Conservation (phyloP, 345 rosid species). For the Anacardium occidentale region DNA sequence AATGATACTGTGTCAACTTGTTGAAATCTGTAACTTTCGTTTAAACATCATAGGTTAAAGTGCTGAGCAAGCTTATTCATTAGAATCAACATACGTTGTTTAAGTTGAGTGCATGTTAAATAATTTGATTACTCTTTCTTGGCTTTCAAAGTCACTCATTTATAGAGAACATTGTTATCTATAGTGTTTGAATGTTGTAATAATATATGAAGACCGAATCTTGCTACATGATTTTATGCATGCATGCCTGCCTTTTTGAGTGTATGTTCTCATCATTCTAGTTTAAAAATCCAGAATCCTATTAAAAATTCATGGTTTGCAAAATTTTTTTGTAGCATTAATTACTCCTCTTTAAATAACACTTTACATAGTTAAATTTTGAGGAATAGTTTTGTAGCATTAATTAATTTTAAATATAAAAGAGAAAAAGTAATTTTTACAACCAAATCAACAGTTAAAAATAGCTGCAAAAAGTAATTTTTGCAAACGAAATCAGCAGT, state of each 20-base stretch:
- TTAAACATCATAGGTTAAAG: not conserved
- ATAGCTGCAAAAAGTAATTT: too few species aligned
- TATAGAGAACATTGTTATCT: not conserved
- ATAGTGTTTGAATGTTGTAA: not conserved
- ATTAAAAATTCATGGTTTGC: not conserved
- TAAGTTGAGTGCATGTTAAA: slow-evolving; percentile 1
- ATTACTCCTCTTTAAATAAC: slow-evolving; percentile 18
- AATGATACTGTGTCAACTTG: not conserved
- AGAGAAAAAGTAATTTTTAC: too few species aligned
- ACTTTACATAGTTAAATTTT: not conserved
- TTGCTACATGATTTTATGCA: not conserved
- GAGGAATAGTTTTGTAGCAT: too few species aligned
- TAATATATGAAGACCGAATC: not conserved
- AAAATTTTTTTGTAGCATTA: slow-evolving; percentile 17
- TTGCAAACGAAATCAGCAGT: too few species aligned
- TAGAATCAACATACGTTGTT: not conserved
- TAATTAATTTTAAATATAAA: too few species aligned
- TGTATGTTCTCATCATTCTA: not conserved
- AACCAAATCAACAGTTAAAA: too few species aligned
- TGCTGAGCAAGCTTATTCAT: not conserved
- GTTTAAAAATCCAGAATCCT: slow-evolving; percentile 10
- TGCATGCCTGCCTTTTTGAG: not conserved
- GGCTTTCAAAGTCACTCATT: not conserved
- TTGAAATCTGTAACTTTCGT: not conserved
- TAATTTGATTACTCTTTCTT: slow-evolving; percentile 3